Evolutionary conservation across 2,329 filamentous ascomycete genomes (phyloP).

Genomic region (Capronia epimyces): DNA sequence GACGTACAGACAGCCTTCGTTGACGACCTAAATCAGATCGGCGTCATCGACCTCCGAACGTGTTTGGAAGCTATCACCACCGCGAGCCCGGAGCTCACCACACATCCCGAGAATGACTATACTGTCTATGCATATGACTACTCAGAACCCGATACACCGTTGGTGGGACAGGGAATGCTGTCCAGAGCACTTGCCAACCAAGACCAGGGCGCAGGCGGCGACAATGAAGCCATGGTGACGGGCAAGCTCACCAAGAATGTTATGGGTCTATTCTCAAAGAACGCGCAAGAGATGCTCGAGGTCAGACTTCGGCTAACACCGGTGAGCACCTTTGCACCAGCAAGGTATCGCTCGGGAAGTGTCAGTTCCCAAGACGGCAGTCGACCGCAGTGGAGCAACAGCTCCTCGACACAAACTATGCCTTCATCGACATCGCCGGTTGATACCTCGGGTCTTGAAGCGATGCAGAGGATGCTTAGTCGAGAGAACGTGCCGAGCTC

Average conservation of each 20-base stretch:
- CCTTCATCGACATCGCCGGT: constrained; percentile 35
- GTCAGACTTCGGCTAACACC: constrained; percentile 83
- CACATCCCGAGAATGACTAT: constrained; percentile 71
- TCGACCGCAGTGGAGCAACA: constrained; percentile 20
- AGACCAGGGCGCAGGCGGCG: constrained; percentile 41
- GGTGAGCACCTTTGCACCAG: constrained; percentile 47
- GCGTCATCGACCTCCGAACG: constrained; percentile 77
- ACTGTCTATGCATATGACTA: constrained; percentile 97
- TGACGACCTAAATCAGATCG: constrained; percentile 75
- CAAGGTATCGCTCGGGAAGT: constrained; percentile 26
- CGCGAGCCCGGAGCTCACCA: constrained; percentile 78
- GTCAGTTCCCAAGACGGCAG: constrained; percentile 26
- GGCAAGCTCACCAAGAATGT: constrained; percentile 85
- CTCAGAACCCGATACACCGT: constrained; percentile 85
- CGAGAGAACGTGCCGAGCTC: constrained; percentile 31
- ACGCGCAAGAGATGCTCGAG: constrained; percentile 77
- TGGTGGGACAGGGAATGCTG: constrained; percentile 93
- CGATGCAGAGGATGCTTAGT: constrained; percentile 42
- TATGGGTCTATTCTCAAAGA: constrained; percentile 75
- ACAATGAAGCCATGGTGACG: constrained; percentile 60
- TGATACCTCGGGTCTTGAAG: constrained; percentile 41
- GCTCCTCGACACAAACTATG: constrained; percentile 23
- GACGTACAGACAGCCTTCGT: constrained; percentile 74
- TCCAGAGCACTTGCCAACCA: constrained; percentile 69
- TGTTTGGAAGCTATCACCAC: constrained; percentile 77